phyloP scores from a whole-genome alignment of 1,139 yeast genomes.

The Eremothecium cymbalariae region DNA sequence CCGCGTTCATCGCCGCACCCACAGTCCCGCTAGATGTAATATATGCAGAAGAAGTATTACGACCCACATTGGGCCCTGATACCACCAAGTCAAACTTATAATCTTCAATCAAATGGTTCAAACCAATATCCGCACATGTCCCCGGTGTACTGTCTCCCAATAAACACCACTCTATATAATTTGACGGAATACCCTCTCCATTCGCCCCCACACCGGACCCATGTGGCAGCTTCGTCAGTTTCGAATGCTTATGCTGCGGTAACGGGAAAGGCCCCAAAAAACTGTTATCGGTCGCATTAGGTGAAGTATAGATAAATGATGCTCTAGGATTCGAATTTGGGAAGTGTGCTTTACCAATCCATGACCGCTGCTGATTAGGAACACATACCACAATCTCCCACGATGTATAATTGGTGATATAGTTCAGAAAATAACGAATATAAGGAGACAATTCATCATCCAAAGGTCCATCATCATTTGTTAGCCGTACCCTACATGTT shows the following conservation, averaged over 20 bases:
- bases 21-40: conserved; percentile 92
- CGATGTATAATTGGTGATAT: conserved; percentile 52
- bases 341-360: conserved; percentile 97
- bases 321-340: conserved; percentile 74
- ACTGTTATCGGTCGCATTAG: conserved; percentile 43
- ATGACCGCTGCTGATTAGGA: conserved; percentile 75
- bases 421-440: conserved; percentile 70
- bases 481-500: conserved; percentile 34
- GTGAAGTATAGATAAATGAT: conserved; percentile 48
- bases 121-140: conserved; percentile 85
- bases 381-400: conserved; percentile 84
- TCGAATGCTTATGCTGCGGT: conserved; percentile 32
- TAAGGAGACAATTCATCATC: conserved; percentile 77
- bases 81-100: conserved; percentile 70
- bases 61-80: conserved; percentile 93
- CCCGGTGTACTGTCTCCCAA: conserved; percentile 87
- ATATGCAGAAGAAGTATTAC: conserved; percentile 85
- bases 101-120: conserved; percentile 57
- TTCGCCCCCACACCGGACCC: conserved; percentile 8
- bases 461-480: conserved; percentile 96
- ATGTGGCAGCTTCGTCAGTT: conserved; percentile 6
- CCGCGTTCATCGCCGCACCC: conserved; percentile 96
- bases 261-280: conserved; percentile 63
- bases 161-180: conserved; percentile 70
- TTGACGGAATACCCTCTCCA: conserved; percentile 28